Evolutionary conservation across 192 early-diverging fungal genomes (phyloP), one percentile per base, ranked within the genome.

Genomic region (Coemansia guatemalensis): DNA sequence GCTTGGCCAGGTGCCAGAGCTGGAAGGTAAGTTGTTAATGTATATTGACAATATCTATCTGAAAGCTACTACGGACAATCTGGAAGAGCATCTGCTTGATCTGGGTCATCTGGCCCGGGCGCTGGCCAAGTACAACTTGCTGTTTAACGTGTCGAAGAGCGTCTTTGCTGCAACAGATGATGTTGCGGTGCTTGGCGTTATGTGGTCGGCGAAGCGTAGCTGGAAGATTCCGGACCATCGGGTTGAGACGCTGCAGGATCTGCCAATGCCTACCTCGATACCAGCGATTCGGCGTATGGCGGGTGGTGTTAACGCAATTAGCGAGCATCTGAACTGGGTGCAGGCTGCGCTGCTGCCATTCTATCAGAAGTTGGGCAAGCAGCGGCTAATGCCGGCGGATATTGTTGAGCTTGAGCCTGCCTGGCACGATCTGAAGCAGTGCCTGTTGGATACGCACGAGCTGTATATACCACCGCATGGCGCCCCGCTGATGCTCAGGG

Each of bases 41-140:
- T 75, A 75, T 32, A 69, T 75, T 20, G 67, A 75, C 64, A 75
- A n/a, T n/a, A n/a, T n/a, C n/a, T n/a, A n/a, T n/a, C n/a, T n/a
- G n/a, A n/a, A n/a, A n/a, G n/a, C n/a, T 17, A 65, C 32, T 1
- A 54, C 21, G 1, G 73, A 49, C 0, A 20, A 69, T n/a, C 2
- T 6, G 9, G 17, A 0, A 3, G 22, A 56, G 26, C 73, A 75
- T 33, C 50, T 75, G 5, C n/a, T 27, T 4, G 67, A 69, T 5
- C 33, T 75, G 22, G 63, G 62, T 1, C 1, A 27, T 3, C 18
- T 75, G 4, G 23, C 54, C 8, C 20, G 41, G 0, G 18, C 1
- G 2, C 25, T 69, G 23, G 59, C 53, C 9, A 26, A 48, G 1
- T n/a, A n/a, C n/a, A n/a, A n/a, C n/a, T n/a, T n/a, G n/a, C n/a